These are phyloP conservation scores for Epichloe gansuensis DNA, from an alignment of 2,329 filamentous ascomycete species.

Conservation along the genomic window DNA sequence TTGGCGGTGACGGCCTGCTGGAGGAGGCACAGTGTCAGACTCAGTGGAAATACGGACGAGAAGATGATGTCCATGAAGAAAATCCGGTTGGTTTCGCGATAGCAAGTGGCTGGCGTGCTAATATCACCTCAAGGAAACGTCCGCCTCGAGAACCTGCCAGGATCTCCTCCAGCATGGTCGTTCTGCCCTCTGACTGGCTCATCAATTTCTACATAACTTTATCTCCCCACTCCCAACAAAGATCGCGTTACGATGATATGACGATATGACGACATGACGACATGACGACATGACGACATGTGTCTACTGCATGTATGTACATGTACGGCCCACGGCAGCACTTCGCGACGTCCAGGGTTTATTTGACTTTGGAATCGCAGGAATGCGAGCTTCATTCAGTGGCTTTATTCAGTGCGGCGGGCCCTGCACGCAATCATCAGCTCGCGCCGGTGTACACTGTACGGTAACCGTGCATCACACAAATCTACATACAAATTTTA, in stretches of 20 bases:
- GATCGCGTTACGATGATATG: slow-evolving; percentile 1
- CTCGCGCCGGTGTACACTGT: too few species aligned
- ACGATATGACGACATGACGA: neutral
- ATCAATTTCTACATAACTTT: neutral
- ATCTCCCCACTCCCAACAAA: slow-evolving; percentile 1
- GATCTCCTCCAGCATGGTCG: neutral
- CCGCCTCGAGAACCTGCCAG: neutral
- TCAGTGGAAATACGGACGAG: neutral
- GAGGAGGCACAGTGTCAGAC: neutral
- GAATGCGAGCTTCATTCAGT: too few species aligned
- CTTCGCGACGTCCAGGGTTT: too few species aligned
- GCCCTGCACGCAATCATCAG: too few species aligned
- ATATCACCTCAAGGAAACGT: neutral
- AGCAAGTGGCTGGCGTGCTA: neutral
- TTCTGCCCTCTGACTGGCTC: slow-evolving; percentile 5
- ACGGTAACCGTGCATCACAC: too few species aligned
- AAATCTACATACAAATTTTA: too few species aligned
- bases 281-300: too few species aligned
- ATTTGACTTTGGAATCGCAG: too few species aligned
- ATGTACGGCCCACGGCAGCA: too few species aligned
- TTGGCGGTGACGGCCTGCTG: neutral
- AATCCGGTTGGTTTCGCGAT: neutral
- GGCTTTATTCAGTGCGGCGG: too few species aligned
- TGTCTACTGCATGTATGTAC: too few species aligned
- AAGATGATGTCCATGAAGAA: neutral